Evolutionary conservation across 352 stramenopile species (phyloP).

Genomic region (Aphanomyces stellatus): DNA sequence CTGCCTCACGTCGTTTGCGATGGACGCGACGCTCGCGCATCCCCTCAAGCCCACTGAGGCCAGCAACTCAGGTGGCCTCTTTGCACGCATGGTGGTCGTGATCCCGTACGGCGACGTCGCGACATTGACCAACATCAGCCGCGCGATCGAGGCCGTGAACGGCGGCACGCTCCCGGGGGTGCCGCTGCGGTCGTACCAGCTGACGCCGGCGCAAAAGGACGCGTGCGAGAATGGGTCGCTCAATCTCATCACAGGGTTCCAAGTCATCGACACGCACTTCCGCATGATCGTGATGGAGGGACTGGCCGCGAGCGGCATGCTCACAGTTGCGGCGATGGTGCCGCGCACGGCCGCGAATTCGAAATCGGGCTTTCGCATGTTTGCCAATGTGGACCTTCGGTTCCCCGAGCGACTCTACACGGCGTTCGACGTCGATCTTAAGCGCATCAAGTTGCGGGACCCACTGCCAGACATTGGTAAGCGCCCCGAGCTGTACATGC

Average conservation of each 20-base stretch:
- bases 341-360: slow-evolving; percentile 31
- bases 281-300: slow-evolving; percentile 86
- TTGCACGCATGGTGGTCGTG: slow-evolving; percentile 71
- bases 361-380: slow-evolving; percentile 40
- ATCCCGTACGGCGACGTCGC: slow-evolving; percentile 69
- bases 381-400: slow-evolving; percentile 55
- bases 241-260: slow-evolving; percentile 79
- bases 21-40: slow-evolving; percentile 36
- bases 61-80: slow-evolving; percentile 24
- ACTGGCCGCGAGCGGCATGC: slow-evolving; percentile 49
- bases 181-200: slow-evolving; percentile 71
- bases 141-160: slow-evolving; percentile 63
- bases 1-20: slow-evolving; percentile 32
- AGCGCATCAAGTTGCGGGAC: slow-evolving; percentile 83
- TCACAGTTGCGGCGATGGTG: slow-evolving; percentile 32
- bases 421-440: slow-evolving; percentile 79
- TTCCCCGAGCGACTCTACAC: slow-evolving; percentile 83
- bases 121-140: slow-evolving; percentile 40
- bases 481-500: slow-evolving; percentile 85
- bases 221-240: slow-evolving; percentile 47
- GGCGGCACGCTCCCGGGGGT: slow-evolving; percentile 33
- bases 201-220: slow-evolving; percentile 44
- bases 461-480: slow-evolving; percentile 58
- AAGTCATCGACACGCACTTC: slow-evolving; percentile 78
- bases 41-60: slow-evolving; percentile 20